phyloP scores from a whole-genome alignment of 1,284 basidiomycete genomes.

The Apiotrichum akiyoshidainum region DNA sequence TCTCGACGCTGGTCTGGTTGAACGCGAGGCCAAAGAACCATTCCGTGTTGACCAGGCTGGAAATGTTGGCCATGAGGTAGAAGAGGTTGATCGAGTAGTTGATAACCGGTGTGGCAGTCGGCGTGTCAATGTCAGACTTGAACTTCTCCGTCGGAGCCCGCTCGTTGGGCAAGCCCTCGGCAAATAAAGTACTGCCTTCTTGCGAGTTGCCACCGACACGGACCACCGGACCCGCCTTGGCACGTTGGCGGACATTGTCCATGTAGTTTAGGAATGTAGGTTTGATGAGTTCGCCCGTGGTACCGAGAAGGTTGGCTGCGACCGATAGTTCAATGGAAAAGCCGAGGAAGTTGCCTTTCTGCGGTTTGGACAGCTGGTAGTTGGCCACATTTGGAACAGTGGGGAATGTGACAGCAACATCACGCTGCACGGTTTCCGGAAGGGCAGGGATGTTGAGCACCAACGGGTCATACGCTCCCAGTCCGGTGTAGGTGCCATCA shows the following conservation, averaged over 20 bases:
- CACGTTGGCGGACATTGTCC: slow-evolving; percentile 57
- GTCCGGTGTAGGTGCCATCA: slow-evolving; percentile 29
- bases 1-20: slow-evolving; percentile 51
- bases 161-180: slow-evolving; percentile 51
- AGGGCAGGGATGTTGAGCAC: slow-evolving; percentile 35
- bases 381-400: slow-evolving; percentile 20
- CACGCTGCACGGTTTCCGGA: slow-evolving; percentile 32
- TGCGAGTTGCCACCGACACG: slow-evolving; percentile 76
- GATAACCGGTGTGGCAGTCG: slow-evolving; percentile 58
- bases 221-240: slow-evolving; percentile 61
- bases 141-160: slow-evolving; percentile 46
- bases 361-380: slow-evolving; percentile 51
- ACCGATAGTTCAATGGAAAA: slow-evolving; percentile 72
- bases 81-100: slow-evolving; percentile 60
- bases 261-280: slow-evolving; percentile 71
- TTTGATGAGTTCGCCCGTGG: slow-evolving; percentile 43
- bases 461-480: slow-evolving; percentile 42
- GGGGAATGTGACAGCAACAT: slow-evolving; percentile 28
- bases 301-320: slow-evolving; percentile 61
- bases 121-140: slow-evolving; percentile 18
- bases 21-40: slow-evolving; percentile 62
- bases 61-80: slow-evolving; percentile 61
- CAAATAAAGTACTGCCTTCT: slow-evolving; percentile 59
- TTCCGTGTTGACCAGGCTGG: slow-evolving; percentile 56
- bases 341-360: slow-evolving; percentile 63